phyloP scores from a whole-genome alignment of 2,329 filamentous ascomycete genomes.

The Trichoderma afroharzianum region DNA sequence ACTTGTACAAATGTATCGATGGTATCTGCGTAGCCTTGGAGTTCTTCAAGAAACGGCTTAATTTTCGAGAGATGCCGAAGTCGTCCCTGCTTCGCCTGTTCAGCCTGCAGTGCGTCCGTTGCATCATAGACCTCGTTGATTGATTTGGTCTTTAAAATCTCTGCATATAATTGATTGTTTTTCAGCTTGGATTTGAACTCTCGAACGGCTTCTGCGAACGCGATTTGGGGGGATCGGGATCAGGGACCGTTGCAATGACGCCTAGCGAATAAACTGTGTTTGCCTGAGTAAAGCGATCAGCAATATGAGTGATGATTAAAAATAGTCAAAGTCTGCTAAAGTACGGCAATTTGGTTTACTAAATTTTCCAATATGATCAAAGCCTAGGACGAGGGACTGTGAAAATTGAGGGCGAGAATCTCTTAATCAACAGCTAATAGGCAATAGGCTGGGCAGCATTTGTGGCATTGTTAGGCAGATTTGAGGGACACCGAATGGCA shows the following conservation, averaged over 20 bases:
- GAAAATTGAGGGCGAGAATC: not conserved
- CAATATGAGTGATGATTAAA: not conserved
- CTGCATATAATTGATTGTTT: constrained; percentile 18
- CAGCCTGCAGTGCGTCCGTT: constrained; percentile 32
- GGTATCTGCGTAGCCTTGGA: not conserved
- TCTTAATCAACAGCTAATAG: not conserved
- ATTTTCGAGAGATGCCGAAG: constrained; percentile 32
- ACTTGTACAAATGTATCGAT: not conserved
- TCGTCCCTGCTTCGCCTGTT: constrained; percentile 26
- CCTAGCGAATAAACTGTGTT: not conserved
- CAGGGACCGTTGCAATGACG: not conserved
- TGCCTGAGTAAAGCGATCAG: not conserved
- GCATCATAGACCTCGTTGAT: constrained; percentile 33
- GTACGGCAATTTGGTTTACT: not conserved
- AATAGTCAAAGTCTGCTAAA: not conserved
- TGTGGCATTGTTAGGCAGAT: not conserved
- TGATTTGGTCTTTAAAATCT: constrained; percentile 24
- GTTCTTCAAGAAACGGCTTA: constrained; percentile 28
- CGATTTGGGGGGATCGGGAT: not conserved
- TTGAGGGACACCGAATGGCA: not conserved
- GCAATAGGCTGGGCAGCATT: not conserved
- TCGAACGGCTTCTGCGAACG: not conserved
- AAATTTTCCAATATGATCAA: not conserved
- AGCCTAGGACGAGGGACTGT: not conserved
- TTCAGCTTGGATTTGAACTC: constrained; percentile 21